Base-by-base conservation (phyloP, 164 flowering plant genomes). In the Paratinospora sagittata region DNA sequence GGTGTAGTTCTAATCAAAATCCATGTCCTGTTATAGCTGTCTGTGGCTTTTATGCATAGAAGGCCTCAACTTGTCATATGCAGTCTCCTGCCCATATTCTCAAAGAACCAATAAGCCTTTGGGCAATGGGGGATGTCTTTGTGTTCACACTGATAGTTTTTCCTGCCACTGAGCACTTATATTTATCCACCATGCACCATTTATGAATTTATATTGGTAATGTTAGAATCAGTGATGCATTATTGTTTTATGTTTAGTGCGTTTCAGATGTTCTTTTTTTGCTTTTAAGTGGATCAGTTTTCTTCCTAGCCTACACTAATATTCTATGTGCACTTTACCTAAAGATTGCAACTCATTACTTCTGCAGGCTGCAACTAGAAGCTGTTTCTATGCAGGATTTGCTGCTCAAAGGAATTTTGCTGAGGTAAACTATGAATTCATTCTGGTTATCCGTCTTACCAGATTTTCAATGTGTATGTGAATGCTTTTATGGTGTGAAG, bases 351-450 rank as follows among this genome's bases (percentile, higher is more conserved):
- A 52, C 52, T 36, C 34, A 19, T 67, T 10, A 43, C 62, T 73
- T 30, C 49, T 26, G 63, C 88, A 95, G 98, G 98, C 98, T 75
- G 84, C 99, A 65, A 95, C 99, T 10, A 88, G 98, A 75, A 92
- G 98, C 80, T 93, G 98, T 79, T 96, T 96, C 78, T 92, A 78
- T 85, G 97, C 99, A 66, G 98, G 98, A 67, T 96, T 96, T 84
- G 98, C 99, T 78, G 92, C 95, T 73, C 90, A 85, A 77, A 89
- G 99, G 78, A 96, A 96, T 76, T 96, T 96, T 80, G 99, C 99
- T 8, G 99, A 96, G 98, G 99, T 96, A 71, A 74, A 72, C 34
- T 8, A 36, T 63, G 27, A 8, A 34, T 69, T 68, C 30, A 36
- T 67, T 68, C 62, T 27, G 8, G 27, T 61, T 36, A 49, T 63